phyloP scores from a whole-genome alignment of 257 asterid genomes.

The Nicotiana noctiflora region DNA sequence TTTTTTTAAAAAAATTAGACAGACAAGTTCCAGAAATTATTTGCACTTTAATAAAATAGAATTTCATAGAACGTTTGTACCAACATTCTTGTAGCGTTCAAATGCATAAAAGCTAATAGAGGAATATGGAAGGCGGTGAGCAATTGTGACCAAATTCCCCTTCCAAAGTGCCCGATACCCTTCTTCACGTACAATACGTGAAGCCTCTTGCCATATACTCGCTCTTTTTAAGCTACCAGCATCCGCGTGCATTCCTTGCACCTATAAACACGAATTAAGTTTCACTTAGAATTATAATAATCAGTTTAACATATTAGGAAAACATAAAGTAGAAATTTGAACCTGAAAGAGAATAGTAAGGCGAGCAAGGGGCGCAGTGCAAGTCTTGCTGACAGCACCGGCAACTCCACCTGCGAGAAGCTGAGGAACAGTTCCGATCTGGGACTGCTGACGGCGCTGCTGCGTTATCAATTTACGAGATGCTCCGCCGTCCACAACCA shows the following conservation, averaged over 20 bases:
- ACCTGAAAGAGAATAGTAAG: constrained; percentile 86
- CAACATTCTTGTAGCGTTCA: constrained; percentile 83
- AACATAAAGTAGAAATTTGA: not conserved
- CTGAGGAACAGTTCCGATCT: constrained; percentile 58
- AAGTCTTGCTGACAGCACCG: constrained; percentile 84
- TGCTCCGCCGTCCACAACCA: constrained; percentile 38
- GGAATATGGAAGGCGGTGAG: constrained; percentile 83
- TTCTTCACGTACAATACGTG: constrained; percentile 60
- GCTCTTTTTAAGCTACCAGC: constrained; percentile 48
- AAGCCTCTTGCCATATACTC: constrained; percentile 68
- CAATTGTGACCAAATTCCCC: constrained; percentile 82
- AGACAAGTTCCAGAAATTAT: not conserved
- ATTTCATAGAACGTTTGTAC: constrained; percentile 45
- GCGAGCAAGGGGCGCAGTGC: constrained; percentile 87
- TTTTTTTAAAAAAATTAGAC: not conserved
- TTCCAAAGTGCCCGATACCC: constrained; percentile 83
- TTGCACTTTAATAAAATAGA: not conserved
- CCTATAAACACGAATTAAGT: constrained; percentile 19
- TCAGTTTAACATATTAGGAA: not conserved
- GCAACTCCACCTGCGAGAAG: constrained; percentile 88
- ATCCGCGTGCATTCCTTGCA: constrained; percentile 74
- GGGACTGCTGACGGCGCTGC: constrained; percentile 30
- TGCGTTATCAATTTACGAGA: constrained; percentile 23
- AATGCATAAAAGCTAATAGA: constrained; percentile 76
- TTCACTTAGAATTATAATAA: not conserved